A percentile compares a stretch with the other conserved stretches of the same genome.
phyloP scores from a whole-genome alignment of 768 basidiomycete genomes.

The Sutorius australiensis region DNA sequence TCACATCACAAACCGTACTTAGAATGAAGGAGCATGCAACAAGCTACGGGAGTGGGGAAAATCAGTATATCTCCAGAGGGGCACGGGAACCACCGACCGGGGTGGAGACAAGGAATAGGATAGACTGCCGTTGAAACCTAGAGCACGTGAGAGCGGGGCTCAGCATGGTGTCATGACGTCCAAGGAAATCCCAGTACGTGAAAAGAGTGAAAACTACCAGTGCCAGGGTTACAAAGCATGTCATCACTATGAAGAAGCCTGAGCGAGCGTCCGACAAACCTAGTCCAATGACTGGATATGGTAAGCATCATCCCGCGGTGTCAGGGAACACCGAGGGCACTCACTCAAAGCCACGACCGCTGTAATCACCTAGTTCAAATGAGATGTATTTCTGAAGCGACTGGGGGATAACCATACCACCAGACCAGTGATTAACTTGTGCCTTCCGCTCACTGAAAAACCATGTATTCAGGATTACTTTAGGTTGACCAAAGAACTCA shows the following conservation, averaged over 20 bases:
- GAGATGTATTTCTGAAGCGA: not conserved
- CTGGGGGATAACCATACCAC: not conserved
- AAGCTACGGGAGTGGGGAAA: not conserved
- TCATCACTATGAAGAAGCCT: not conserved
- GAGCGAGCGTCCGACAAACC: not conserved
- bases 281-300: slow-evolving; percentile 3
- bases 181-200: not conserved
- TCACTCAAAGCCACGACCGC: not conserved
- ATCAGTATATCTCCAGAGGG: not conserved
- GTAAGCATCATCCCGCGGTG: not conserved
- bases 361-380: not conserved
- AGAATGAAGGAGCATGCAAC: not conserved
- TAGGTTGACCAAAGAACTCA: not conserved
- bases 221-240: not conserved
- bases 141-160: not conserved
- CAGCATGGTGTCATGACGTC: not conserved
- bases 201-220: not conserved
- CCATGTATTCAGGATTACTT: not conserved
- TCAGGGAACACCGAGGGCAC: not conserved
- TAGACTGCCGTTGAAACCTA: not conserved
- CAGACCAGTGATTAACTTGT: not conserved
- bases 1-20: slow-evolving; percentile 3
- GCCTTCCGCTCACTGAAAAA: slow-evolving; percentile 5
- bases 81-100: not conserved
- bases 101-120: slow-evolving; percentile 4